A percentile compares a stretch with the other conserved stretches of the same genome.
These are phyloP conservation scores for Yamadazyma takamatsuzukensis DNA, from an alignment of 805 yeast genomes.

Conservation along the genomic window DNA sequence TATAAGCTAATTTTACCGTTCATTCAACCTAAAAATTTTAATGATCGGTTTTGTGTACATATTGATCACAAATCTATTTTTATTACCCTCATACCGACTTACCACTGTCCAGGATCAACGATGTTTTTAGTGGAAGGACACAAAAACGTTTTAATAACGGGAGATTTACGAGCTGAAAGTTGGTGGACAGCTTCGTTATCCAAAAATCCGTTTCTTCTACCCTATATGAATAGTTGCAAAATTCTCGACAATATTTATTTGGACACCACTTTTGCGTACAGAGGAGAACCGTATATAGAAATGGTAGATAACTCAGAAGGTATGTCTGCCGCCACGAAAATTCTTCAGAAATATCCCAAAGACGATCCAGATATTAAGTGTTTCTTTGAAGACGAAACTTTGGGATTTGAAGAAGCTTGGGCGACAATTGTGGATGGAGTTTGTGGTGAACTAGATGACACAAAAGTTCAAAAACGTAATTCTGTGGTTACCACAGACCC, in stretches of 20 bases:
- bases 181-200: conserved; percentile 43
- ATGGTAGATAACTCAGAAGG: conserved; percentile 43
- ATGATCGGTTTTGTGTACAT: conserved; percentile 17
- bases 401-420: conserved; percentile 58
- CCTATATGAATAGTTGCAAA: conserved; percentile 33
- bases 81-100: conserved; percentile 44
- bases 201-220: conserved; percentile 38
- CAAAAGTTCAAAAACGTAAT: neutral
- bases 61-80: conserved; percentile 16
- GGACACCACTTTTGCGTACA: conserved; percentile 51
- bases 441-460: conserved; percentile 2
- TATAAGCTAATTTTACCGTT: conserved; percentile 16
- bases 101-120: conserved; percentile 60
- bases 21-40: conserved; percentile 17
- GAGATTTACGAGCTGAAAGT: conserved; percentile 54
- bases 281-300: conserved; percentile 48
- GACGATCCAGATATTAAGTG: conserved; percentile 37
- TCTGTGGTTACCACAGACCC: neutral
- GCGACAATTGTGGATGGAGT: conserved; percentile 23
- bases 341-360: conserved; percentile 41
- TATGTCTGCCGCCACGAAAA: conserved; percentile 23
- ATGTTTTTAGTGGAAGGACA: conserved; percentile 47
- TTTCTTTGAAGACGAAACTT: conserved; percentile 33
- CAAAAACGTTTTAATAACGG: conserved; percentile 46
- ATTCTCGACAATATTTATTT: conserved; percentile 45